phyloP scores from a whole-genome alignment of 2,329 filamentous ascomycete genomes.

The Lachnellula arida region DNA sequence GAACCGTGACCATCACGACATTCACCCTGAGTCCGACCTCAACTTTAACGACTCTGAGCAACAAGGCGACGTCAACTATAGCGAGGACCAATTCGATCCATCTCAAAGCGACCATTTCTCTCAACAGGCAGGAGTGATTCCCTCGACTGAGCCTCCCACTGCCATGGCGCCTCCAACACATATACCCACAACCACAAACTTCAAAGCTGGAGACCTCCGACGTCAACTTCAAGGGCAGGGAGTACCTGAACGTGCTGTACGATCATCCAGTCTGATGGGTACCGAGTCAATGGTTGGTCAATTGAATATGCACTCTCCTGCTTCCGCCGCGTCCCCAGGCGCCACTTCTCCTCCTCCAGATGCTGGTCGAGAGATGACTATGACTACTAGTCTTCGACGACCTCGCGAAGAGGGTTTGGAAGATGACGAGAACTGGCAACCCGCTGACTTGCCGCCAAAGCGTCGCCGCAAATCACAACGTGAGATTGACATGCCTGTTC shows the following conservation, averaged over 20 bases:
- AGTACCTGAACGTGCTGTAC: conserved; percentile 7
- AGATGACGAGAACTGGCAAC: conserved; percentile 20
- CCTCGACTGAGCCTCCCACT: not conserved
- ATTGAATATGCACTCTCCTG: conserved; percentile 31
- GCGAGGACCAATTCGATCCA: not conserved
- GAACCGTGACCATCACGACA: not conserved
- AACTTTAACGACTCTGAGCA: not conserved
- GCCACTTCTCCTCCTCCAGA: conserved; percentile 4
- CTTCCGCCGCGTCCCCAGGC: conserved; percentile 19
- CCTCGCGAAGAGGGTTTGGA: conserved; percentile 26
- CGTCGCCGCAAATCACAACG: conserved; percentile 49
- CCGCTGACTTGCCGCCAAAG: conserved; percentile 36
- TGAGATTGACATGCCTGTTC: conserved; percentile 52
- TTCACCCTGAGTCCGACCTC: not conserved
- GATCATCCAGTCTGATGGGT: conserved; percentile 30
- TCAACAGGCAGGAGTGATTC: not conserved
- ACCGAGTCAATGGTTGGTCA: conserved; percentile 31
- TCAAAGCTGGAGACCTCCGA: not conserved
- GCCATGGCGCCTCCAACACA: not conserved
- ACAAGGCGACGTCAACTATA: not conserved
- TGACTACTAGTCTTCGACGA: conserved; percentile 26
- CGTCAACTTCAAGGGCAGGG: conserved; percentile 4
- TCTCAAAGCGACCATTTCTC: conserved; percentile 9
- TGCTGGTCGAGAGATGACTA: conserved; percentile 7
- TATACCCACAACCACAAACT: not conserved